These are phyloP conservation scores for Xylariaceae sp. DNA, from an alignment of 2,329 filamentous ascomycete species.

Conservation along the genomic window DNA sequence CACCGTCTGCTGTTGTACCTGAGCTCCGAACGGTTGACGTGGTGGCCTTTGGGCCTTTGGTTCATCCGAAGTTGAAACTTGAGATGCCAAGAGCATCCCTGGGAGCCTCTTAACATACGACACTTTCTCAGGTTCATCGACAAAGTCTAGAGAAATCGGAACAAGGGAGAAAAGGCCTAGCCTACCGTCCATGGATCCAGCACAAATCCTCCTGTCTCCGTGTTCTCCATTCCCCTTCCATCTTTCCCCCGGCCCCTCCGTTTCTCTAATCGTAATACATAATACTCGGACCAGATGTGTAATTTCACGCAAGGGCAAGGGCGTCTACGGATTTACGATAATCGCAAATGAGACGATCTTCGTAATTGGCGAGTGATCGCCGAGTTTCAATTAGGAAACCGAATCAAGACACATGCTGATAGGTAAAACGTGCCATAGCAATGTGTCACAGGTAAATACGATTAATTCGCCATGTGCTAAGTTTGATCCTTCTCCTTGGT, in stretches of 20 bases:
- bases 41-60: no score
- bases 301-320: not conserved
- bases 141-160: not conserved
- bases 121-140: no score
- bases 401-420: no score
- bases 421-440: no score
- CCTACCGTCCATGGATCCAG: not conserved
- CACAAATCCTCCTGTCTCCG: no score
- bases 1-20: conserved; percentile 28
- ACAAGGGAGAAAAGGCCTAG: not conserved
- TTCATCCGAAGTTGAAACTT: no score
- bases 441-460: no score
- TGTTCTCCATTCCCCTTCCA: not conserved
- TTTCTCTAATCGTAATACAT: not conserved
- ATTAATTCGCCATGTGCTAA: no score
- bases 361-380: not conserved
- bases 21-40: not conserved
- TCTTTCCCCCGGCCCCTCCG: not conserved
- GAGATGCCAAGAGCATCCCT: no score
- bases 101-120: no score
- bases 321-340: not conserved
- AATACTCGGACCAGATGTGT: not conserved
- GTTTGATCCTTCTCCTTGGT: no score
- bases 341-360: not conserved
- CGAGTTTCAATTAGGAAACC: no score